These are phyloP conservation scores for Aplosporella prunicola DNA, from an alignment of 2,329 filamentous ascomycete species.

Conservation along the genomic window DNA sequence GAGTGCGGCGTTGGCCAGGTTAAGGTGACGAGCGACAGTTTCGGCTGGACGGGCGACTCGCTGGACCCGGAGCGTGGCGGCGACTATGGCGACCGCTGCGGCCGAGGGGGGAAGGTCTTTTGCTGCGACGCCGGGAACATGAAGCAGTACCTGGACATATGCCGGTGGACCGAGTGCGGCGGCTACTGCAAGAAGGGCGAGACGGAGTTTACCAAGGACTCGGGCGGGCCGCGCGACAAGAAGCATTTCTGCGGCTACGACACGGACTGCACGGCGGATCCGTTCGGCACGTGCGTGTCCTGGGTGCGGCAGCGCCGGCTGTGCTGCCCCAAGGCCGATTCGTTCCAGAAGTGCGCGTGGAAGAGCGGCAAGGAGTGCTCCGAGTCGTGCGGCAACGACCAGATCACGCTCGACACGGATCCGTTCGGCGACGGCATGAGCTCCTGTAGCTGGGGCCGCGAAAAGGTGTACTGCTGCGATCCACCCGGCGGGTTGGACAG, in stretches of 20 bases:
- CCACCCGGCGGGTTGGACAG: too few species aligned
- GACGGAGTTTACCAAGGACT: not conserved
- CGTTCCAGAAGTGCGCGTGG: not conserved
- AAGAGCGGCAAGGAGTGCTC: not conserved
- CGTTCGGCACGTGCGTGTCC: too few species aligned
- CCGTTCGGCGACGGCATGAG: not conserved
- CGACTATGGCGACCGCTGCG: too few species aligned
- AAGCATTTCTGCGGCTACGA: conserved; percentile 1
- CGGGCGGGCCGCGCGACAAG: not conserved
- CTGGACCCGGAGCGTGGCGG: too few species aligned
- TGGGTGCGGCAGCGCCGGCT: not conserved
- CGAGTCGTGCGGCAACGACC: not conserved
- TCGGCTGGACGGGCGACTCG: too few species aligned
- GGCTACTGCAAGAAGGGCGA: conserved; percentile 2
- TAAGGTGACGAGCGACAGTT: too few species aligned
- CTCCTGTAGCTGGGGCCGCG: not conserved
- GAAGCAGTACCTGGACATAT: conserved; percentile 1
- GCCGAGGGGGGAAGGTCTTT: too few species aligned
- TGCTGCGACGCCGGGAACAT: conserved; percentile 4
- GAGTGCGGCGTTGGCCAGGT: too few species aligned
- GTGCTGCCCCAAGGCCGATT: not conserved
- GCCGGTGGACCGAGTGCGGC: not conserved
- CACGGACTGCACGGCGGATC: not conserved
- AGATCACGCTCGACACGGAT: not conserved
- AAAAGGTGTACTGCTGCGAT: conserved; percentile 1